phyloP scores from a whole-genome alignment of 257 asterid species.

The Gardenia jasminoides region DNA sequence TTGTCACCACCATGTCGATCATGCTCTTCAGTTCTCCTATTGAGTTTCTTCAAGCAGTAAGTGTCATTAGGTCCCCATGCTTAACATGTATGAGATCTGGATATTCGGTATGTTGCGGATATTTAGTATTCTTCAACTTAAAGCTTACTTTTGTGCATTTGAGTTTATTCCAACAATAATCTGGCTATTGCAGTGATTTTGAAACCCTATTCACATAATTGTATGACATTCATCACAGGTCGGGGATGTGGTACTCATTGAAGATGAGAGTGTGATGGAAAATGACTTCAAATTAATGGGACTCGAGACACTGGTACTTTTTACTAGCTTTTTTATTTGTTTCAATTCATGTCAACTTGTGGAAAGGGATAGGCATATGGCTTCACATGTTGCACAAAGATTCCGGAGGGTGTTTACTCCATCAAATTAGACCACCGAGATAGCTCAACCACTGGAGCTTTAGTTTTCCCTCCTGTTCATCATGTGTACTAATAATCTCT shows the following conservation, averaged over 20 bases:
- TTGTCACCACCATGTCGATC: not conserved
- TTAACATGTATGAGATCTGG: not conserved
- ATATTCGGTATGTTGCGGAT: not conserved
- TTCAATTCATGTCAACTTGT: no score
- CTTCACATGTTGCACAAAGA: not conserved
- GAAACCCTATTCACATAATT: constrained; percentile 4
- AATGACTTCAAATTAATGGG: constrained; percentile 52
- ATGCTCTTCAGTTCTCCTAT: not conserved
- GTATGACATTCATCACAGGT: constrained; percentile 31
- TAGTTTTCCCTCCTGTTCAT: not conserved
- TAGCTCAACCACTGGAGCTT: not conserved
- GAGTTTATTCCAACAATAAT: not conserved
- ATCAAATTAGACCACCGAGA: not conserved
- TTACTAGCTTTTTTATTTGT: not conserved
- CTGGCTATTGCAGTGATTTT: not conserved
- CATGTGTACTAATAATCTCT: not conserved
- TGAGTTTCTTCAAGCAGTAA: not conserved
- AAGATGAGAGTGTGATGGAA: constrained; percentile 48
- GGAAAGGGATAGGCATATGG: not conserved
- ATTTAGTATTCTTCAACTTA: not conserved
- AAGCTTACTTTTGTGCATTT: not conserved
- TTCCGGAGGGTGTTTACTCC: not conserved
- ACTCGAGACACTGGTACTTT: constrained; percentile 59
- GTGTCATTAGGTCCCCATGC: no score
- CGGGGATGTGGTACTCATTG: constrained; percentile 62